Percentiles rank a stretch among this genome's conserved stretches.
Conservation (phyloP, 2,329 filamentous ascomycete genomes). For the Colletotrichum sp. region DNA sequence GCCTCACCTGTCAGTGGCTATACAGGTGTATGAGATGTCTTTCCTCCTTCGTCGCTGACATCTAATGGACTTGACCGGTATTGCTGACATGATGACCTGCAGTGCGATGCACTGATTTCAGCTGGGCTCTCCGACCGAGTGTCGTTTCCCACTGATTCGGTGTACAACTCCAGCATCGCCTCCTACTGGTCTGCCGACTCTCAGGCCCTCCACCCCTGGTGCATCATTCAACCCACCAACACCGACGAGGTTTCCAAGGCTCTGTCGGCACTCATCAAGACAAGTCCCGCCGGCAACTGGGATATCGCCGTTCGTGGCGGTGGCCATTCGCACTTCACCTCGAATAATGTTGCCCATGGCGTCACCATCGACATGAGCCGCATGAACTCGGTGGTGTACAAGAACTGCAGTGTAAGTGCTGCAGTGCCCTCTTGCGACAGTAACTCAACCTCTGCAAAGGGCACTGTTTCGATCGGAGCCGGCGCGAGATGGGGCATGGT, state of each 20-base stretch:
- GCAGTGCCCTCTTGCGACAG: not conserved
- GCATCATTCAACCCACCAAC: constrained; percentile 28
- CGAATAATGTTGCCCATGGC: not conserved
- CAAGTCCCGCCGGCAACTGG: not conserved
- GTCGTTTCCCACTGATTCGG: not conserved
- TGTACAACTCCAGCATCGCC: not conserved
- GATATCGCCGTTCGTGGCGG: not conserved
- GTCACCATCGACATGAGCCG: not conserved
- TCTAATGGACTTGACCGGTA: not conserved
- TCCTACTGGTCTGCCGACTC: constrained; percentile 28
- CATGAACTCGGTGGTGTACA: not conserved
- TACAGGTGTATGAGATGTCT: not conserved
- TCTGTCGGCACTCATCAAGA: not conserved
- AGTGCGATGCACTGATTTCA: not conserved
- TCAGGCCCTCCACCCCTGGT: constrained; percentile 26
- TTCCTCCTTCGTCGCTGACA: not conserved
- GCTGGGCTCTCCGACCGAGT: not conserved
- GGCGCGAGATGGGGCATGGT: not conserved
- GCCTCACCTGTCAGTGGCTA: not conserved
- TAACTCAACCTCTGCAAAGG: not conserved
- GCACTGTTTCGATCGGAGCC: not conserved
- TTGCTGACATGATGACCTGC: not conserved
- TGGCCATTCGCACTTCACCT: not conserved
- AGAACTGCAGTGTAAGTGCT: not conserved
- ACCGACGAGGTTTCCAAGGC: constrained; percentile 27